Base-by-base conservation (phyloP, 257 asterid genomes). In the Ligustrum vulgare region DNA sequence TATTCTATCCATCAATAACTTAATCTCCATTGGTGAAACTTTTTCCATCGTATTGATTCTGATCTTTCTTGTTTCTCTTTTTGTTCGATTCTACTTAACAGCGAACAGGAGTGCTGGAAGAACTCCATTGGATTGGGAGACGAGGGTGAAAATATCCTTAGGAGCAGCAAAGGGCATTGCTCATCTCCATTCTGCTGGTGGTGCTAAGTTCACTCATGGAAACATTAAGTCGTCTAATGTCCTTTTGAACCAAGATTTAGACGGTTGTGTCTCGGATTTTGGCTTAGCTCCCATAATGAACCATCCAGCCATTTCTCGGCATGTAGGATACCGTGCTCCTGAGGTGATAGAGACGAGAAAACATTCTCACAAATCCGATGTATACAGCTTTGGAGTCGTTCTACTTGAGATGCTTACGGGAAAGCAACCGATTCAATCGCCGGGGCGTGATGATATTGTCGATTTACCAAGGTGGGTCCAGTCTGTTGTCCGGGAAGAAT, bases 401-500 rank as follows among this genome's bases (percentile, higher is more conserved):
- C 83, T 94, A 1, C 98, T 94, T 0, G 98, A 94, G 87, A 88
- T 92, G 94, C 97, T 94, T 0, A 94, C 98, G 0, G 98, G 98
- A 2, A 94, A 92, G 74, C 97, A 87, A 37, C 96, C 98, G 0
- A 70, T 83, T 31, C 96, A 87, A 47, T 91, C 97, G 1, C 94
- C 97, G 0, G 85, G 90, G 9, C 84, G 93, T 1, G 98, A 94
- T 7, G 96, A 90, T 79, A 85, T 85, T 25, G 94, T 88, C 8
- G 96, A 92, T 79, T 97, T 94, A 54, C 97, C 97, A 0, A 81
- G 96, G 78, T 93, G 98, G 98, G 98, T 93, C 22, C 98, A 90
- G 76, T 94, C 98, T 11, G 98, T 94, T 3, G 98, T 94, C 49
- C 84, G 97, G 79, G 98, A 94, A 81, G 98, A 94, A 75, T 94